A percentile compares a stretch with the other conserved stretches of the same genome.
Conservation (phyloP, 495 filamentous ascomycete genomes). For the Oleoguttula mirabilis region DNA sequence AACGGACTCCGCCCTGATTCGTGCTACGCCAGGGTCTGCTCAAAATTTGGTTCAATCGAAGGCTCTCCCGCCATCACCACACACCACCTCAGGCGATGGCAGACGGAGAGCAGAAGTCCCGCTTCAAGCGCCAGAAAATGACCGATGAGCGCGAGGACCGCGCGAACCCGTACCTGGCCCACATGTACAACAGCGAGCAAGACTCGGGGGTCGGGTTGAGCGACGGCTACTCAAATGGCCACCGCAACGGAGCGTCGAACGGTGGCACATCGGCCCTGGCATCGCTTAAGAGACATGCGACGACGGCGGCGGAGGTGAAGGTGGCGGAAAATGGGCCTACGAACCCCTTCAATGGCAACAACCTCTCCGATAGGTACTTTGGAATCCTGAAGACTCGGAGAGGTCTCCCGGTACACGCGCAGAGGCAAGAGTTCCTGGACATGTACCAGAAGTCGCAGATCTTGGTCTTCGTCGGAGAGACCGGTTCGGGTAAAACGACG, state of each 20-base stretch:
- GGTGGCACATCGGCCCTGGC: conserved; percentile 38
- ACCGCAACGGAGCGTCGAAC: conserved; percentile 10
- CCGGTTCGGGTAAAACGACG: conserved; percentile 96
- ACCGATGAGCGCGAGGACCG: conserved; percentile 39
- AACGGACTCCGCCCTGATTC: too few relatives aligned
- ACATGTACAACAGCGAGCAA: conserved; percentile 52
- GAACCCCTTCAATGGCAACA: conserved; percentile 69
- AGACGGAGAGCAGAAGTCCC: conserved; percentile 31
- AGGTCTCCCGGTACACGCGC: conserved; percentile 77
- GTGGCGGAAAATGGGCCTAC: conserved; percentile 66
- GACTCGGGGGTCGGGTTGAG: conserved; percentile 22
- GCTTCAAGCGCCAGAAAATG: conserved; percentile 37
- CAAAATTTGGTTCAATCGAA: too few relatives aligned
- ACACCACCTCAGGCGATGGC: too few relatives aligned
- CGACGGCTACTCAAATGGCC: conserved; percentile 20
- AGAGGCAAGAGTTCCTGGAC: conserved; percentile 81
- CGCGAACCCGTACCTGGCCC: conserved; percentile 79
- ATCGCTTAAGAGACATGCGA: conserved; percentile 62
- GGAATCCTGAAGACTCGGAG: conserved; percentile 72
- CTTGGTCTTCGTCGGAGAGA: conserved; percentile 96
- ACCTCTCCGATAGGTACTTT: conserved; percentile 74
- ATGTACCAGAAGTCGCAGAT: conserved; percentile 89
- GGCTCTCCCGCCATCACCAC: too few relatives aligned
- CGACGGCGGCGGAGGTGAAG: conserved; percentile 62
- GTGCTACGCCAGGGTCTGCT: too few relatives aligned